Evolutionary conservation across 164 flowering plant genomes (phyloP), one percentile per base, ranked within the genome.

Genomic region (Protea cynaroides): DNA sequence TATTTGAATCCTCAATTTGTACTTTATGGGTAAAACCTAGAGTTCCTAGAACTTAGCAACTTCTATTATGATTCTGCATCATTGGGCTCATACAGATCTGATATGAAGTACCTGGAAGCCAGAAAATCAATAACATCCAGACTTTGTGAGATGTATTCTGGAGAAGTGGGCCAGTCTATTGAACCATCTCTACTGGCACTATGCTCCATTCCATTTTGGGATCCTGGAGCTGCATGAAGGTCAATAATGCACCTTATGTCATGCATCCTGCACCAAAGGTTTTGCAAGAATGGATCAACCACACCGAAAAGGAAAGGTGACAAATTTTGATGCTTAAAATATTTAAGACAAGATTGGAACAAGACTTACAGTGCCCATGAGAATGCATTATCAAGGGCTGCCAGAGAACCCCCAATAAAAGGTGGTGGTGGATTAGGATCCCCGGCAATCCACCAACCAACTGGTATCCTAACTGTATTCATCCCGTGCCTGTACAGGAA

Each of bases 191-290:
- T 74, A 73, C 92, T 87, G 25, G 94, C 83, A 80, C 97, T 92
- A 55, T 92, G 97, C 65, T 92, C 94, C 92, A 84, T 84, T 36
- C 96, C 94, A 74, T 92, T 92, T 74, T 92, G 97, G 29, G 96
- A 89, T 49, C 89, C 97, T 56, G 96, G 97, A 69, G 96, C 97
- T 15, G 94, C 96, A 65, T 92, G 97, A 53, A 92, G 96, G 71
- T 92, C 97, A 56, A 92, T 85, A 67, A 92, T 87, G 85, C 94
- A 89, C 75, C 74, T 84, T 63, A 91, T 79, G 65, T 70, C 49
- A 75, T 80, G 81, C 23, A 69, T 72, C 81, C 97, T 91, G 84
- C 79, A 80, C 19, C 72, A 63, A 53, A 67, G 59, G n/a, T 34
- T 37, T 55, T 53, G 38, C 18, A 25, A 24, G 37, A 36, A 12